Evolutionary conservation across 306 rosid genomes (phyloP), one percentile per base, ranked within the genome.

Genomic region (Biancaea sappan): DNA sequence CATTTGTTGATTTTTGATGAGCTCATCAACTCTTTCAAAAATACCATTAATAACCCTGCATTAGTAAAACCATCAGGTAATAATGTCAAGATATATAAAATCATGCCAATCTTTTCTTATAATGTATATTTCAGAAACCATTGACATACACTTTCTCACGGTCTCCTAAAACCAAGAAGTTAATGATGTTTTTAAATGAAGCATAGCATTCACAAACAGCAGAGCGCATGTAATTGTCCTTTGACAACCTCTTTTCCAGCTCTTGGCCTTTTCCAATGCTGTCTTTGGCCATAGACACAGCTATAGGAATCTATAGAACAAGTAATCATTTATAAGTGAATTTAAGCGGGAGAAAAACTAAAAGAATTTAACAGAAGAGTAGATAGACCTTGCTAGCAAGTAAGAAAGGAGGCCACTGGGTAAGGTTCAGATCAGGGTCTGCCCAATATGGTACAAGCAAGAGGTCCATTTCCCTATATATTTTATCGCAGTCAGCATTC

Each of bases 341-440:
- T 31, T 61, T 61, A 53, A 79, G 76, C 69, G 79, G 35, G 65
- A 71, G 59, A 59, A 71, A 52, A 69, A 74, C 35, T 41, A 51
- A 18, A 67, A 72, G 54, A 77, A 47, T 51, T 68, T 54, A 60
- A 70, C 78, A 76, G 14, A 61, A 18, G 19, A 56, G 60, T 41
- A 58, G 34, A 69, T 69, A 58, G 66, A 94, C 99, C 99, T 85
- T 94, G 95, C 97, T 94, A 68, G 97, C 96, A 88, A 94, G 99
- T 77, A 94, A 85, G 82, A 94, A 94, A 19, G 99, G 99, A 87
- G 99, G 99, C 99, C 99, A 94, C 66, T 83, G 99, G 80, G 83
- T 88, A 54, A 94, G 85, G 77, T 69, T 73, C 65, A 94, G 61
- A 28, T 87, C 89, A 48, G 82, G 91, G 84, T 94, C 97, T 15